phyloP scores from a whole-genome alignment of 2,329 filamentous ascomycete genomes.

The Ceratocystis lukuohia region DNA sequence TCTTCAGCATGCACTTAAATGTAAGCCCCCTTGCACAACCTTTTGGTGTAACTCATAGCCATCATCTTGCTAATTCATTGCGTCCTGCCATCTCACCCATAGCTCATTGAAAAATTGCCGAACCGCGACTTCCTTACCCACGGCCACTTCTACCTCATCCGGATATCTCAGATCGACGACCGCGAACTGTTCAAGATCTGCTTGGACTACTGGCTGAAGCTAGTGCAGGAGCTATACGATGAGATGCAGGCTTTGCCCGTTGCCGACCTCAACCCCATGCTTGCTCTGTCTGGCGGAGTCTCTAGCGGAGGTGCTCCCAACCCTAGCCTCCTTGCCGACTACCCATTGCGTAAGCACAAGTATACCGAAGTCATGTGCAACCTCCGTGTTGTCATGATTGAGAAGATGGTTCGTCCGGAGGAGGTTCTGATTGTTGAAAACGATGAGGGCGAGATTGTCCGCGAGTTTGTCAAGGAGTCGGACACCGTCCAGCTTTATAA shows the following conservation, averaged over 20 bases:
- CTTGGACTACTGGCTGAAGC: constrained; percentile 96
- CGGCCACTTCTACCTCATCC: constrained; percentile 94
- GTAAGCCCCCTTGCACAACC: constrained; percentile 33
- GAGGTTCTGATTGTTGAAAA: constrained; percentile 99
- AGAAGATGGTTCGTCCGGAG: constrained; percentile 98
- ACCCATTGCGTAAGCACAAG: constrained; percentile 93
- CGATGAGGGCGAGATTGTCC: constrained; percentile 95
- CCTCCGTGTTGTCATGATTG: constrained; percentile 93
- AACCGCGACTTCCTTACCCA: constrained; percentile 92
- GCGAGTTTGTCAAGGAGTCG: constrained; percentile 98
- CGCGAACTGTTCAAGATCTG: constrained; percentile 99
- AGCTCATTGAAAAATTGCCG: constrained; percentile 89
- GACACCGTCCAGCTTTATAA: constrained; percentile 99
- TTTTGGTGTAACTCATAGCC: not conserved
- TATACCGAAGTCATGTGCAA: constrained; percentile 91
- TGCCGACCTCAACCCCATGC: constrained; percentile 80
- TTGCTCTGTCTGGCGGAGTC: constrained; percentile 57
- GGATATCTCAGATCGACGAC: constrained; percentile 97
- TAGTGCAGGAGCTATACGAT: constrained; percentile 95
- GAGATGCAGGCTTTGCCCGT: constrained; percentile 97
- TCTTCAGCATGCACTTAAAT: constrained; percentile 84
- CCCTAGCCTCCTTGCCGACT: constrained; percentile 71
- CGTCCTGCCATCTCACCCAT: constrained; percentile 2
- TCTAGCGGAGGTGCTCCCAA: constrained; percentile 74
- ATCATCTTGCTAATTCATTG: too few species aligned